Percentiles rank a stretch among this genome's conserved stretches.
Conservation (phyloP, 2,329 filamentous ascomycete genomes). For the Fusarium sp. region DNA sequence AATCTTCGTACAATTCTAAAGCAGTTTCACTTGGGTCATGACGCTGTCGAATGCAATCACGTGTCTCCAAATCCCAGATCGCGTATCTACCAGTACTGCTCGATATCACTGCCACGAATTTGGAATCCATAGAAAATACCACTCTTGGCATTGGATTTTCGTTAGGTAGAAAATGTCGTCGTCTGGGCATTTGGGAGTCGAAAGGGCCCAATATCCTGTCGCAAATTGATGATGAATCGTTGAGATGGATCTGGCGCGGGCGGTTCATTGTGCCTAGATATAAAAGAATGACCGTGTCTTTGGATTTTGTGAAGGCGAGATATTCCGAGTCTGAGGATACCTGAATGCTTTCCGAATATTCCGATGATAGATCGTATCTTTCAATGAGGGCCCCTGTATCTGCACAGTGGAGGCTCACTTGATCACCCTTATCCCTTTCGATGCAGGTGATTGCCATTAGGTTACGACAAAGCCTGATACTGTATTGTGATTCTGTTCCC, state of each 20-base stretch:
- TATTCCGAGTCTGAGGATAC: neutral
- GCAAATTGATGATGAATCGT: neutral
- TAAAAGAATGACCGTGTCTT: neutral
- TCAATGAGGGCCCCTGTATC: neutral
- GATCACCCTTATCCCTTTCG: too few species aligned
- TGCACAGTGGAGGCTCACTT: neutral
- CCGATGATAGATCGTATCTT: neutral
- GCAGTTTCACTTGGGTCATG: neutral
- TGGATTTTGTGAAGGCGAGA: neutral
- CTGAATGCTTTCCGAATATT: neutral
- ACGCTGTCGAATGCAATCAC: neutral
- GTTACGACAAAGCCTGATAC: neutral
- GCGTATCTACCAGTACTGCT: neutral
- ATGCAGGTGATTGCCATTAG: too few species aligned
- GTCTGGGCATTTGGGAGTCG: too few species aligned
- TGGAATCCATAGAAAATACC: neutral
- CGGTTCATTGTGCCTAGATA: neutral
- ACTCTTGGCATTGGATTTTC: neutral
- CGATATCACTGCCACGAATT: neutral
- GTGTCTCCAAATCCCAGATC: neutral
- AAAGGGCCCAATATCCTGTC: neutral
- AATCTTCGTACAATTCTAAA: neutral
- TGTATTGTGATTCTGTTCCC: neutral
- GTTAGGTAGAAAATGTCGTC: fast-evolving
- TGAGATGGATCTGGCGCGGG: neutral